These are phyloP conservation scores for Halophytophthora polymorphica DNA, from an alignment of 352 stramenopile genomes.

Conservation along the genomic window DNA sequence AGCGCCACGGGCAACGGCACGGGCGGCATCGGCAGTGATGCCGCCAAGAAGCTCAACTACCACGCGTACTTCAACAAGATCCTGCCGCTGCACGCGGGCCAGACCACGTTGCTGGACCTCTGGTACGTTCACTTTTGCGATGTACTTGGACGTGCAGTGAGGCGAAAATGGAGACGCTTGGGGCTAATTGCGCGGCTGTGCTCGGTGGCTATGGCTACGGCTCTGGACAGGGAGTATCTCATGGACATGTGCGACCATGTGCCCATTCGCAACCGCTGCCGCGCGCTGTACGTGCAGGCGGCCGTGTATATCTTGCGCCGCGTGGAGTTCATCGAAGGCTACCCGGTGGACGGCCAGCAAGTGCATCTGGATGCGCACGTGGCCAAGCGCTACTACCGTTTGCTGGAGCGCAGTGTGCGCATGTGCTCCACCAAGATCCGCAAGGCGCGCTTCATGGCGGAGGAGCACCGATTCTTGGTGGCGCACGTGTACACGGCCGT, in stretches of 20 bases:
- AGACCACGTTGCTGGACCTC: conserved; percentile 70
- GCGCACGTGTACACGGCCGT: conserved; percentile 65
- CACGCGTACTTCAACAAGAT: conserved; percentile 75
- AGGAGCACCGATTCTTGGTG: conserved; percentile 74
- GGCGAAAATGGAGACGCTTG: background rate
- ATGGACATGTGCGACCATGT: conserved; percentile 83
- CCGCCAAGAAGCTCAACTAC: conserved; percentile 50
- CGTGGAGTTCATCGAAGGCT: conserved; percentile 76
- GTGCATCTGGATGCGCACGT: conserved; percentile 53
- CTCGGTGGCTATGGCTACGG: conserved; percentile 3
- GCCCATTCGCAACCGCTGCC: conserved; percentile 65
- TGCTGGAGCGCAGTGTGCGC: conserved; percentile 56
- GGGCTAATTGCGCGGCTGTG: conserved; percentile 1
- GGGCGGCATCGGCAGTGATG: conserved; percentile 14
- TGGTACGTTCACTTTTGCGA: no score
- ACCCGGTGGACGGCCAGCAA: conserved; percentile 48
- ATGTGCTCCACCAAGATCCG: conserved; percentile 63
- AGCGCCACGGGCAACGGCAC: conserved; percentile 23
- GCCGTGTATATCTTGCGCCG: conserved; percentile 71
- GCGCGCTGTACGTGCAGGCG: conserved; percentile 66
- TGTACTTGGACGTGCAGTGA: conserved; percentile 15
- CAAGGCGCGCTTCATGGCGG: conserved; percentile 58
- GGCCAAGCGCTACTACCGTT: conserved; percentile 51
- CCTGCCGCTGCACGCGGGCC: conserved; percentile 57
- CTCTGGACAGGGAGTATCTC: conserved; percentile 53